phyloP scores from a whole-genome alignment of 1,284 basidiomycete species.

The Microbotryum saponariae region DNA sequence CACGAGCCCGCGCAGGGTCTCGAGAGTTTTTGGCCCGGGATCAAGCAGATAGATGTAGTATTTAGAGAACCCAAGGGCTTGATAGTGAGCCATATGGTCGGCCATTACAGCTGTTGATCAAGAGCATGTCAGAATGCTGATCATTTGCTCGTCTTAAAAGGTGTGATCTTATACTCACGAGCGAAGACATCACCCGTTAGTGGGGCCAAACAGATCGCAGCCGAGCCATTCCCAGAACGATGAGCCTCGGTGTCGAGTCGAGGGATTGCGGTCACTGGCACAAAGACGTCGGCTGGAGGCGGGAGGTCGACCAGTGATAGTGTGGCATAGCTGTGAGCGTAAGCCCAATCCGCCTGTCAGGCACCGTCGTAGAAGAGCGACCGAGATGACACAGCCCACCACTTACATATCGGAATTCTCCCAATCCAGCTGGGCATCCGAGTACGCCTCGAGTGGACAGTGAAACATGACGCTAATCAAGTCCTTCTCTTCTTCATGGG shows the following conservation, averaged over 20 bases:
- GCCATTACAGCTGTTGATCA: no score
- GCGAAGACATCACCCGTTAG: constrained; percentile 7
- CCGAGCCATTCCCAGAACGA: neutral
- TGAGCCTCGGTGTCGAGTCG: constrained; percentile 1
- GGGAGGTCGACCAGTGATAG: neutral
- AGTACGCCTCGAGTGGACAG: neutral
- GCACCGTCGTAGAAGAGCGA: no score
- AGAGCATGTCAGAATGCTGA: neutral
- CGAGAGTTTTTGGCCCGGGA: constrained; percentile 11
- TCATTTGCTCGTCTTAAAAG: neutral
- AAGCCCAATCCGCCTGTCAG: neutral
- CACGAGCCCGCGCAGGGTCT: constrained; percentile 3
- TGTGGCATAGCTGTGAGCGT: constrained; percentile 2
- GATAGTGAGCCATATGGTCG: constrained; percentile 1
- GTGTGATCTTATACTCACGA: neutral
- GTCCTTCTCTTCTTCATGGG: constrained; percentile 6
- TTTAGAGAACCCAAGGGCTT: constrained; percentile 8
- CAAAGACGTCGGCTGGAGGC: constrained; percentile 3
- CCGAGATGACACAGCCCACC: neutral
- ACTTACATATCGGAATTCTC: constrained; percentile 10
- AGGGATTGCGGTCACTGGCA: constrained; percentile 2
- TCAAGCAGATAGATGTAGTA: constrained; percentile 16
- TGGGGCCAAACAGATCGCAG: constrained; percentile 7
- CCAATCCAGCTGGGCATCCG: constrained; percentile 1
- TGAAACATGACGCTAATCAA: neutral